Percentiles rank a stretch among this genome's conserved stretches.
phyloP scores from a whole-genome alignment of 495 filamentous ascomycete genomes.

The Patellaria atrata region DNA sequence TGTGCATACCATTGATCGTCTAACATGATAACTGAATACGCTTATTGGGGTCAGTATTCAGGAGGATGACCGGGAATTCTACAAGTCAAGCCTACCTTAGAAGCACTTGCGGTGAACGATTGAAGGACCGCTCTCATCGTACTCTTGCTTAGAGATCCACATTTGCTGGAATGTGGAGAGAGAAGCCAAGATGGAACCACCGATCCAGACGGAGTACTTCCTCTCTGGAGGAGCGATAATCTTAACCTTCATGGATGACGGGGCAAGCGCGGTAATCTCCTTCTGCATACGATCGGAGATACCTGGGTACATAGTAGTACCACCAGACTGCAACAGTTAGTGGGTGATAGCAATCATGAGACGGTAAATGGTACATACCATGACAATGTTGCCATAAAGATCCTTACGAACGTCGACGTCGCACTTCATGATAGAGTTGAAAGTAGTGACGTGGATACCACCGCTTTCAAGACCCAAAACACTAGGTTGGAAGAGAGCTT shows the following conservation, averaged over 20 bases:
- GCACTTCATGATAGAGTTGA: constrained; percentile 99
- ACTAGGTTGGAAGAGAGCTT: constrained; percentile 98
- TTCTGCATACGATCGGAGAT: constrained; percentile 99
- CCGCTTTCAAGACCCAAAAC: constrained; percentile 96
- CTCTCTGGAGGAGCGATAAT: constrained; percentile 65
- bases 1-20: no score
- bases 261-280: constrained; percentile 98
- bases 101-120: constrained; percentile 99
- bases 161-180: constrained; percentile 99
- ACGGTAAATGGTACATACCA: constrained; percentile 47
- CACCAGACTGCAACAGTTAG: constrained; percentile 58
- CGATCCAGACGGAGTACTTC: constrained; percentile 96
- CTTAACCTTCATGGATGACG: constrained; percentile 83
- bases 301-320: constrained; percentile 99
- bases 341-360: constrained; percentile 1
- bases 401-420: constrained; percentile 99
- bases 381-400: constrained; percentile 99
- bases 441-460: constrained; percentile 98
- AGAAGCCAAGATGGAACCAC: constrained; percentile 98
- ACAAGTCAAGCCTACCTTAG: constrained; percentile 62
- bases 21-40: no score
- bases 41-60: no score
- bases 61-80: no score
- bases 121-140: constrained; percentile 98
- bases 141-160: constrained; percentile 99